Evolutionary conservation across 352 stramenopile genomes (phyloP), one percentile per base, ranked within the genome.

Genomic region (Aphanomyces invadans): DNA sequence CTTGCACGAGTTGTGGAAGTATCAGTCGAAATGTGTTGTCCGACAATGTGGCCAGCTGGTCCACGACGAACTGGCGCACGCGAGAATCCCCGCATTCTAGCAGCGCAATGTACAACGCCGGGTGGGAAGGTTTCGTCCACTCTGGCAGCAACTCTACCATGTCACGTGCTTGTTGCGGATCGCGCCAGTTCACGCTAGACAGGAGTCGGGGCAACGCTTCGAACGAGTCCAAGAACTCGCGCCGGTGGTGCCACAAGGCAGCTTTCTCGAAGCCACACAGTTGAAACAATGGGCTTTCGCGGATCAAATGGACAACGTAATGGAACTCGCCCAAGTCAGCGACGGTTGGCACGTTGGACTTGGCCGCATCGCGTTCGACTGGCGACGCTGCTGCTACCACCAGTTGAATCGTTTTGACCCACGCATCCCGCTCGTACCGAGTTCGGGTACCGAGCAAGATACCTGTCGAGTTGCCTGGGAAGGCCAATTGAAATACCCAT

Each of bases 21-120:
- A 91, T 96, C 23, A 94, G 68, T 21, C 81, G 74, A 12, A 97
- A 73, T 0, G 93, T 80, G 38, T 95, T 76, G 61, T 97, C 91
- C 0, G 81, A 74, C 0, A 97, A 61, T 1, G 75, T 74, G 49
- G 96, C 79, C 67, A 97, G 89, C 57, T 92, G 88, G 36, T 76
- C 60, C 0, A 95, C 86, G 3, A 83, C 86, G 68, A 92, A 95
- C 4, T 77, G 61, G 23, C 86, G 81, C 2, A 95, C 80, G 9
- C 73, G 70, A 67, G 88, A 81, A 52, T 95, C 73, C 1, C 82
- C 73, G 64, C 92, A 92, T 60, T 92, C 82, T 59, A 95, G 71
- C 1, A 95, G 74, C 62, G 91, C 83, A 33, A 92, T 87, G 53
- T 92, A 92, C n/a, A 81, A 79, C 21, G 83, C 86, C 46, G 83